Evolutionary conservation across 176 grass and related monocot species (phyloP).

Genomic region (Rhynchospora pubera): DNA sequence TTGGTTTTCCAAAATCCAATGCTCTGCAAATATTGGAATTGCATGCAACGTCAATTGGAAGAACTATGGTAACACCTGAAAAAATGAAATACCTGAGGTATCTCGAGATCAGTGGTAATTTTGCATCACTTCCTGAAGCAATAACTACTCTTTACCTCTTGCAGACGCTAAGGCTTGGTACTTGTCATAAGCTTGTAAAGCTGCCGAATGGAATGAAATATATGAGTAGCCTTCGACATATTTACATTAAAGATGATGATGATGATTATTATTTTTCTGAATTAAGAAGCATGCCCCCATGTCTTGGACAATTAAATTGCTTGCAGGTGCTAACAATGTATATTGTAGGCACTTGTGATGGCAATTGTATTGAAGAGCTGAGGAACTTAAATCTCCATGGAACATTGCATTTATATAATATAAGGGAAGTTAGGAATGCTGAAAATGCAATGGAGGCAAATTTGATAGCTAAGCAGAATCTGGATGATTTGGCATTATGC

Average conservation of each 20-base stretch:
- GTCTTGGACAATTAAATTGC: background rate
- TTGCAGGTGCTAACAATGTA: background rate
- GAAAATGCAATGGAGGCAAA: background rate
- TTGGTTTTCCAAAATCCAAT: slow-evolving; percentile 18
- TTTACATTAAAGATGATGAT: background rate
- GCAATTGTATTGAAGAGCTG: background rate
- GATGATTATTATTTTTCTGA: too few relatives aligned
- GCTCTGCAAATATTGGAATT: slow-evolving; percentile 5
- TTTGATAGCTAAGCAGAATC: slow-evolving; percentile 9
- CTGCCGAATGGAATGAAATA: slow-evolving; percentile 1
- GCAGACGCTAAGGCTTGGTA: background rate
- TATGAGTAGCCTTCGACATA: background rate
- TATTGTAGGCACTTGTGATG: background rate
- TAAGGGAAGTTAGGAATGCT: background rate
- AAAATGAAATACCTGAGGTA: slow-evolving; percentile 22
- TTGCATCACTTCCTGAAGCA: background rate
- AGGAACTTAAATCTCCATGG: background rate
- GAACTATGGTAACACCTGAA: background rate
- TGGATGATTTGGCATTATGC: background rate
- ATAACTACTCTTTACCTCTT: background rate
- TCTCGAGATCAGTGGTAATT: background rate
- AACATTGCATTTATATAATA: background rate
- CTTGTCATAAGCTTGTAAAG: background rate
- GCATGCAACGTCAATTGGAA: background rate
- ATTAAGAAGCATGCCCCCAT: background rate